phyloP scores from a whole-genome alignment of 768 basidiomycete genomes.

The Suillus luteus region DNA sequence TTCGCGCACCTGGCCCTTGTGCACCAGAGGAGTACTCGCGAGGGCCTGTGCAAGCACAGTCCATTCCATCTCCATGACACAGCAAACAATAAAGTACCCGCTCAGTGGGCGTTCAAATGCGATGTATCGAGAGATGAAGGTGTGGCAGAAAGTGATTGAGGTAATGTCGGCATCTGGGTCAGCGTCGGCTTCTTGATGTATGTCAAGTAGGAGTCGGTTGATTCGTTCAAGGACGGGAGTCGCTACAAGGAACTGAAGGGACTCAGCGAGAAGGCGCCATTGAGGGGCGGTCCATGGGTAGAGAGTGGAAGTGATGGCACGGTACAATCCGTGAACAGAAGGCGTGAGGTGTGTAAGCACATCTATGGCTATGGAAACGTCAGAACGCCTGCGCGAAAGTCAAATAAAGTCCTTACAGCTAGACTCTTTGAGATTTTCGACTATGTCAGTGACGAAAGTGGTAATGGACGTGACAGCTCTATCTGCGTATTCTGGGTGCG shows the following conservation, averaged over 20 bases:
- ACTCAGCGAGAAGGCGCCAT: slow-evolving; percentile 58
- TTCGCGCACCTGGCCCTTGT: slow-evolving; percentile 39
- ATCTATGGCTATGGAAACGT: slow-evolving; percentile 52
- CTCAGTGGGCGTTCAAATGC: slow-evolving; percentile 76
- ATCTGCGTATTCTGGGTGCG: slow-evolving; percentile 50
- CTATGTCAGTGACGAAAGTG: slow-evolving; percentile 56
- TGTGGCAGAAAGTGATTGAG: slow-evolving; percentile 58
- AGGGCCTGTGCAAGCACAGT: slow-evolving; percentile 78
- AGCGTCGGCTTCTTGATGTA: slow-evolving; percentile 54
- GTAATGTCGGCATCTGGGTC: slow-evolving; percentile 38
- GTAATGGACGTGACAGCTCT: slow-evolving; percentile 61
- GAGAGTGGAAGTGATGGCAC: slow-evolving; percentile 78
- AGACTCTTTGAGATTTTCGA: slow-evolving; percentile 54
- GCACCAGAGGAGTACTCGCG: slow-evolving; percentile 38
- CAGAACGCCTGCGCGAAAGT: neutral
- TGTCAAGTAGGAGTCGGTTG: slow-evolving; percentile 68
- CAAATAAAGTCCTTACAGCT: slow-evolving; percentile 46
- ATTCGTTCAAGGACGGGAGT: slow-evolving; percentile 69
- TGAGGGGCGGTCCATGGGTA: slow-evolving; percentile 72
- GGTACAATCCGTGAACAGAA: slow-evolving; percentile 82
- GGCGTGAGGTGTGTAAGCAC: slow-evolving; percentile 78
- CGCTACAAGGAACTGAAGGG: slow-evolving; percentile 62
- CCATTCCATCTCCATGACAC: slow-evolving; percentile 84
- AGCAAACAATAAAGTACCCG: slow-evolving; percentile 89
- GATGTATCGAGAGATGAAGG: slow-evolving; percentile 75